Evolutionary conservation across 305 asterid genomes (phyloP), one percentile per base, ranked within the genome.

Genomic region (Solanum chacoense): DNA sequence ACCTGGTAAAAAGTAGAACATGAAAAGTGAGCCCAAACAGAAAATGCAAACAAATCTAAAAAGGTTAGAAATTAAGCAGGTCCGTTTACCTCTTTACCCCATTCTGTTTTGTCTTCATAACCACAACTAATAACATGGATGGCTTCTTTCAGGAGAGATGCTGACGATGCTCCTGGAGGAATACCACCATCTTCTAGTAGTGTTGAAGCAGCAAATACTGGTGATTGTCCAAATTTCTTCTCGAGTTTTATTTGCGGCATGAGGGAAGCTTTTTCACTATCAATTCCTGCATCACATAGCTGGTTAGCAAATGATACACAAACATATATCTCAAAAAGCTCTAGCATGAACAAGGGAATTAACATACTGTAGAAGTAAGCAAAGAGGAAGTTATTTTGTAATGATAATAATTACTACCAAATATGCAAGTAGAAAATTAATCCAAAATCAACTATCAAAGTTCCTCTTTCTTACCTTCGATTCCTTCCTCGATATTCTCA

Each of bases 121-220:
- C 99, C 99, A 16, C 99, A 96, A 85, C 99, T 96, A 72, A 97
- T 97, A 81, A 97, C 99, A 76, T 97, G 99, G 92, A 97, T 96
- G 85, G 98, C 98, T 95, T 97, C 99, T 93, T 94, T 96, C 92
- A 97, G 90, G 91, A 97, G 98, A n/a, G 99, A 94, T 34, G 99
- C 98, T 20, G 98, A 94, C 9, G 98, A 88, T 72, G 98, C 94
- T 84, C 96, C 98, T 2, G 96, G 92, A 50, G 97, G 98, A 74
- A 97, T 94, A 31, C 99, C 98, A 3, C 98, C 99, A 1, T 96
- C 94, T 86, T 95, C 98, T 88, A 95, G 93, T 89, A 96, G 96
- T 9, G 98, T 93, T 13, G 99, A 96, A 81, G 98, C 97, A 71
- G 96, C 91, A 91, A 97, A 97, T 88, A 97, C 98, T 0, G 98